Percentiles rank a stretch among this genome's conserved stretches.
Evolutionary conservation across 129 eudicot species (phyloP).

Genomic region (Escallonia herrerae): DNA sequence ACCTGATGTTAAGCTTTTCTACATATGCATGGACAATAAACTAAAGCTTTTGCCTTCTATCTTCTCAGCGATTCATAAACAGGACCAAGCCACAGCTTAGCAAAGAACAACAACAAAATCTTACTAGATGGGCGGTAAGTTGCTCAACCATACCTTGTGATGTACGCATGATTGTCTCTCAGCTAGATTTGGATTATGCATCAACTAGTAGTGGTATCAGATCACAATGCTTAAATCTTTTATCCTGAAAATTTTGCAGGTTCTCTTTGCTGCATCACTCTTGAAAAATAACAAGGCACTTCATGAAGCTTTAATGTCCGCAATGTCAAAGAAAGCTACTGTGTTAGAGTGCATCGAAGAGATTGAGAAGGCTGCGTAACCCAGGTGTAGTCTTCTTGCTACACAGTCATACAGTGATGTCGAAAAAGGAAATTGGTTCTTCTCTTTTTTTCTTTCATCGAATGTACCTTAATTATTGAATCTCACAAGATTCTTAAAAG

Average conservation of each 20-base stretch:
- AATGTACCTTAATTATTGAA: too few relatives aligned
- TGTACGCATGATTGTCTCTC: too few relatives aligned
- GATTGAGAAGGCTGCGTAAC: slow-evolving; percentile 62
- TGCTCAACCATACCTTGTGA: not conserved
- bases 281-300: slow-evolving; percentile 60
- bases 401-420: too few relatives aligned
- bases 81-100: slow-evolving; percentile 75
- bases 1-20: slow-evolving; percentile 1
- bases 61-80: slow-evolving; percentile 78
- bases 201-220: not conserved
- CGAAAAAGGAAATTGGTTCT: too few relatives aligned
- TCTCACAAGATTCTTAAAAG: too few relatives aligned
- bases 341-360: slow-evolving; percentile 96
- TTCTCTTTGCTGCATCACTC: slow-evolving; percentile 74
- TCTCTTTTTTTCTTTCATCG: too few relatives aligned
- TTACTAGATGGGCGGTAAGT: slow-evolving; percentile 99
- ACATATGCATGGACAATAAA: slow-evolving; percentile 1
- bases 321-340: slow-evolving; percentile 74
- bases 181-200: not conserved
- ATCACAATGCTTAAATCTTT: not conserved
- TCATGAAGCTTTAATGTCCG: slow-evolving; percentile 78
- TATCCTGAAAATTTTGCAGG: slow-evolving; percentile 34
- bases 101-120: slow-evolving; percentile 85
- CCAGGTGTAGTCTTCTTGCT: not conserved
- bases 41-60: slow-evolving; percentile 9